These are phyloP conservation scores for Leishmania tropica DNA, from an alignment of 208 protist genomes.

Conservation along the genomic window DNA sequence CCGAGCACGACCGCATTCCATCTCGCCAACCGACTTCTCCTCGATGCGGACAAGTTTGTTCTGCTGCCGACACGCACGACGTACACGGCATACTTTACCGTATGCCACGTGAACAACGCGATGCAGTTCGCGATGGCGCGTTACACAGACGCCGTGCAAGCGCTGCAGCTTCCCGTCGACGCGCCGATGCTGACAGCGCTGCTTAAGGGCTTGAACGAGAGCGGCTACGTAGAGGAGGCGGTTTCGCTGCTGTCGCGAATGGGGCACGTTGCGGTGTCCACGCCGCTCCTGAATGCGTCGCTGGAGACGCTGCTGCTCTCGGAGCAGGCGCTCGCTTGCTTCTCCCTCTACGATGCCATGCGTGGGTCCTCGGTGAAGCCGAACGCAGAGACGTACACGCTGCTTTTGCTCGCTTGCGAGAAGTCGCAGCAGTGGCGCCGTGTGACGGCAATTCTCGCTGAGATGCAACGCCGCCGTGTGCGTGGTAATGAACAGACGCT, in stretches of 20 bases:
- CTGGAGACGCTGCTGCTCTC: conserved; percentile 84
- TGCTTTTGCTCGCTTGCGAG: conserved; percentile 82
- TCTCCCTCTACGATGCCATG: conserved; percentile 68
- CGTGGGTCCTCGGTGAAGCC: conserved; percentile 25
- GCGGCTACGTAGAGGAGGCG: conserved; percentile 82
- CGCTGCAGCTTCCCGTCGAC: conserved; percentile 72
- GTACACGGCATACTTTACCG: conserved; percentile 78
- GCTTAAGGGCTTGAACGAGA: conserved; percentile 76
- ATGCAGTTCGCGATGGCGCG: conserved; percentile 77
- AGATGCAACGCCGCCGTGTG: conserved; percentile 80
- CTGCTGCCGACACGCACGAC: conserved; percentile 82
- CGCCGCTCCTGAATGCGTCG: conserved; percentile 76
- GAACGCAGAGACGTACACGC: conserved; percentile 79
- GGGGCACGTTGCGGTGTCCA: conserved; percentile 70
- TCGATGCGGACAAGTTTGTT: conserved; percentile 82
- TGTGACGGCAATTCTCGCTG: conserved; percentile 58
- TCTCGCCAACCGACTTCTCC: conserved; percentile 69
- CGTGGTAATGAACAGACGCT: conserved; percentile 74
- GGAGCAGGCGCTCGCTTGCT: conserved; percentile 65
- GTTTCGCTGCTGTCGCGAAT: conserved; percentile 66
- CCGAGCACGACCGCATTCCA: conserved; percentile 57
- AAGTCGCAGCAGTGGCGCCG: conserved; percentile 69
- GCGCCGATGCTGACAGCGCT: conserved; percentile 76
- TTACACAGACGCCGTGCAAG: conserved; percentile 61
- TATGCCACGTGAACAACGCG: conserved; percentile 75